phyloP scores from a whole-genome alignment of 176 grass and related monocot genomes.

The Luzula sylvatica region DNA sequence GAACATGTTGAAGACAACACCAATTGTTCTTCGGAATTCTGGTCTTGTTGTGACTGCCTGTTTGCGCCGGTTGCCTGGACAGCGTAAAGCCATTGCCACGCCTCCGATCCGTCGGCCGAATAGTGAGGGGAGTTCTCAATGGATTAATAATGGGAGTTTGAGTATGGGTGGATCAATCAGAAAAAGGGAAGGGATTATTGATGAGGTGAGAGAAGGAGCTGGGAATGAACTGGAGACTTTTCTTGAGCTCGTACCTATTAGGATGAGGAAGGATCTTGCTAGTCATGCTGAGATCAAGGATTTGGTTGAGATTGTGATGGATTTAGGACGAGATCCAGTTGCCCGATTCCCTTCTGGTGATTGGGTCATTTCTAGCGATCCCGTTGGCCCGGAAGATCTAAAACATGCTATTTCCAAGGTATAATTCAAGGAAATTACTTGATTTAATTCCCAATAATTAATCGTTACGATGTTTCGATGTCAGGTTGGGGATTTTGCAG shows the following conservation, averaged over 20 bases:
- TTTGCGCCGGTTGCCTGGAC: constrained; percentile 25
- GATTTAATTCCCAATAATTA: background rate
- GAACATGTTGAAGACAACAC: constrained; percentile 49
- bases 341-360: constrained; percentile 87
- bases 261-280: constrained; percentile 64
- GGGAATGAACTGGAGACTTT: constrained; percentile 62
- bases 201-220: background rate
- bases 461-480: background rate
- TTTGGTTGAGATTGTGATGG: constrained; percentile 92
- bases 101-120: constrained; percentile 60
- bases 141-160: constrained; percentile 16
- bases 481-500: constrained; percentile 84
- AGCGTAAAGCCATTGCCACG: constrained; percentile 45
- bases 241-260: constrained; percentile 59
- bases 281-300: constrained; percentile 57
- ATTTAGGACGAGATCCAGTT: constrained; percentile 68
- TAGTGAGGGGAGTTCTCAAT: constrained; percentile 35
- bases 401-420: constrained; percentile 80
- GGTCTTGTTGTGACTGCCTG: constrained; percentile 44
- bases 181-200: background rate
- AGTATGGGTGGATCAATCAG: background rate
- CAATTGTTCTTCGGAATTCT: constrained; percentile 39
- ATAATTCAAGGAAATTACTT: background rate
- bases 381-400: constrained; percentile 64
- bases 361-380: constrained; percentile 68